A percentile compares a stretch with the other conserved stretches of the same genome.
phyloP scores from a whole-genome alignment of 1,139 yeast genomes.

The Sugiyamaella pinicola region DNA sequence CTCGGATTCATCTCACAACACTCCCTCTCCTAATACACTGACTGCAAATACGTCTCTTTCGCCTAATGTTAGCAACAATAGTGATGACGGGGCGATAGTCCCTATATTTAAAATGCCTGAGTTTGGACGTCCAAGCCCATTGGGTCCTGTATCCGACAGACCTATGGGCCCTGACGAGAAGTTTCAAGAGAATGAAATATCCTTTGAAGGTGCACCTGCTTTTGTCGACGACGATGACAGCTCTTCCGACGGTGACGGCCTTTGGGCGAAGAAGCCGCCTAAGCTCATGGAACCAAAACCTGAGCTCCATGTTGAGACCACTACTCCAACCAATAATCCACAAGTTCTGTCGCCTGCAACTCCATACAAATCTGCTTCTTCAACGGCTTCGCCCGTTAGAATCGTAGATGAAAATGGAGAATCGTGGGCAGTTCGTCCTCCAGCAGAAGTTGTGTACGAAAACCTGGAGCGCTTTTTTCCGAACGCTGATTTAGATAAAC shows the following conservation, averaged over 20 bases:
- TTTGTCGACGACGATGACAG: constrained; percentile 50
- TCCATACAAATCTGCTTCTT: constrained; percentile 27
- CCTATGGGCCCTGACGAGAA: constrained; percentile 45
- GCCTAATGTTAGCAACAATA: neutral
- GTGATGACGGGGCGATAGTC: neutral
- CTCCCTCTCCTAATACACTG: constrained; percentile 9
- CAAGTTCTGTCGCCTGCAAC: constrained; percentile 25
- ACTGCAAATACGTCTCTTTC: constrained; percentile 10
- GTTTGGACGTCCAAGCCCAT: constrained; percentile 15
- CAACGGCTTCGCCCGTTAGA: constrained; percentile 39
- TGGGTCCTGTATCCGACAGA: constrained; percentile 17
- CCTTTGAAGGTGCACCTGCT: constrained; percentile 72
- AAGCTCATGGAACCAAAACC: constrained; percentile 28
- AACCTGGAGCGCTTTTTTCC: constrained; percentile 93
- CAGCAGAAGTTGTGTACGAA: constrained; percentile 89
- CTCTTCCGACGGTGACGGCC: constrained; percentile 52
- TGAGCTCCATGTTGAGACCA: constrained; percentile 30
- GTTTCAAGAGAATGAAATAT: constrained; percentile 66
- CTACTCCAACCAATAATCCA: constrained; percentile 4
- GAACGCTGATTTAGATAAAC: constrained; percentile 86
- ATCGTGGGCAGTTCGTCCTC: constrained; percentile 74
- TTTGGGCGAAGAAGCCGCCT: constrained; percentile 60
- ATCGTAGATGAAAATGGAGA: constrained; percentile 38
- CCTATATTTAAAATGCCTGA: constrained; percentile 24
- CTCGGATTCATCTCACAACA: constrained; percentile 6